Percentiles rank a stretch among this genome's conserved stretches.
Evolutionary conservation across 163 green algal species (phyloP).

Genomic region (Chlorella variabilis): DNA sequence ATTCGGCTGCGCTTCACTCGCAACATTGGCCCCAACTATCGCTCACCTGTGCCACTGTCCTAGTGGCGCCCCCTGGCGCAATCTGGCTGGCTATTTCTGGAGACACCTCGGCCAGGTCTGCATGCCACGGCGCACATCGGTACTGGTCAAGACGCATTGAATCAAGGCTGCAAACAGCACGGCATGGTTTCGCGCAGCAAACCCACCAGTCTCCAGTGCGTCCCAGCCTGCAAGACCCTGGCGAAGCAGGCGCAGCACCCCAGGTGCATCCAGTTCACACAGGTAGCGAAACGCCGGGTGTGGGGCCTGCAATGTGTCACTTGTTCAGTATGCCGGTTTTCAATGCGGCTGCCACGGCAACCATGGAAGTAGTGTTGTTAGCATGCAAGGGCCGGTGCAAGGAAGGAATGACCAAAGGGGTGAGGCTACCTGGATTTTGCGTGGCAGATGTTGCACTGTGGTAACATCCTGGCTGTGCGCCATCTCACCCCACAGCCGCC

Average conservation of each 20-base stretch:
- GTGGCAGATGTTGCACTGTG: slow-evolving; percentile 17
- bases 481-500: slow-evolving; percentile 44
- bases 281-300: slow-evolving; percentile 72
- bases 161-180: too few species aligned
- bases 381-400: too few species aligned
- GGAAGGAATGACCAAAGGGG: neutral
- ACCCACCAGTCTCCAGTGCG: slow-evolving; percentile 45
- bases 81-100: neutral
- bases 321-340: too few species aligned
- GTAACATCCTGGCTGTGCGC: slow-evolving; percentile 5
- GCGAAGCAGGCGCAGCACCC: slow-evolving; percentile 52
- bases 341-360: too few species aligned
- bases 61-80: neutral
- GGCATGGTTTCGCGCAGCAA: too few species aligned
- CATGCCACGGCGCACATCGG: neutral
- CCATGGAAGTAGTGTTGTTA: too few species aligned
- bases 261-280: slow-evolving; percentile 59
- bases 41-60: slow-evolving; percentile 42
- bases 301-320: slow-evolving; percentile 40
- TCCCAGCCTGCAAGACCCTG: slow-evolving; percentile 60
- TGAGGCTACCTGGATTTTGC: neutral
- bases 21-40: too few species aligned
- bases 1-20: neutral
- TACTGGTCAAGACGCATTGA: neutral
- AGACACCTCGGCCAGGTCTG: slow-evolving; percentile 44